Percentiles rank a stretch among this genome's conserved stretches.
Evolutionary conservation across 2,329 filamentous ascomycete species (phyloP).

Genomic region (Aspergillus calidoustus): DNA sequence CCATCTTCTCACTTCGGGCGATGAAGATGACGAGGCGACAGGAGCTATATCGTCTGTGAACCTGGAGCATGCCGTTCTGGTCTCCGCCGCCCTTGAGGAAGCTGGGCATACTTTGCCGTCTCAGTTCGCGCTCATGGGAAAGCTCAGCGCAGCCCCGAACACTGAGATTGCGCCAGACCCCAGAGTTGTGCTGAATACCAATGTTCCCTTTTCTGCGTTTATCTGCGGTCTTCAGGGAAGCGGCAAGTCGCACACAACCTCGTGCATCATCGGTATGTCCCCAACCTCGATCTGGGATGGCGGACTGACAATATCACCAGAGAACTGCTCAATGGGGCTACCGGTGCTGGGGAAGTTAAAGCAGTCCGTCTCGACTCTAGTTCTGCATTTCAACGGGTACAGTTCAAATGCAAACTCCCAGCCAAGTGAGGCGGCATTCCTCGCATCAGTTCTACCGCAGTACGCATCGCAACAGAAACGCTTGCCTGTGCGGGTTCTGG

Average conservation of each 20-base stretch:
- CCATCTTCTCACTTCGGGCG: conserved; percentile 12
- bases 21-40: not conserved
- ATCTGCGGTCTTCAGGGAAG: conserved; percentile 68
- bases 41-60: not conserved
- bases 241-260: conserved; percentile 65
- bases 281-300: too few relatives aligned
- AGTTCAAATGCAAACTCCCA: conserved; percentile 41
- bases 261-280: conserved; percentile 53
- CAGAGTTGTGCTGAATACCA: conserved; percentile 22
- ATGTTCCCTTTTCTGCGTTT: conserved; percentile 60
- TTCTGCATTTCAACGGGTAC: conserved; percentile 62
- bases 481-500: conserved; percentile 57
- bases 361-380: conserved; percentile 56
- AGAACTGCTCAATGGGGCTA: conserved; percentile 40
- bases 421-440: conserved; percentile 60
- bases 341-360: conserved; percentile 49
- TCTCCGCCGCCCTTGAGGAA: conserved; percentile 12
- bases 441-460: conserved; percentile 48
- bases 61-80: conserved; percentile 14
- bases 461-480: conserved; percentile 11
- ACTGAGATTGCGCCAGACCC: not conserved
- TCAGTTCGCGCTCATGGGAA: conserved; percentile 22
- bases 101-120: conserved; percentile 17
- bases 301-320: conserved; percentile 29
- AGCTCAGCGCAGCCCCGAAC: not conserved